Conservation (phyloP, 257 asterid genomes). For the Echites panduratus region DNA sequence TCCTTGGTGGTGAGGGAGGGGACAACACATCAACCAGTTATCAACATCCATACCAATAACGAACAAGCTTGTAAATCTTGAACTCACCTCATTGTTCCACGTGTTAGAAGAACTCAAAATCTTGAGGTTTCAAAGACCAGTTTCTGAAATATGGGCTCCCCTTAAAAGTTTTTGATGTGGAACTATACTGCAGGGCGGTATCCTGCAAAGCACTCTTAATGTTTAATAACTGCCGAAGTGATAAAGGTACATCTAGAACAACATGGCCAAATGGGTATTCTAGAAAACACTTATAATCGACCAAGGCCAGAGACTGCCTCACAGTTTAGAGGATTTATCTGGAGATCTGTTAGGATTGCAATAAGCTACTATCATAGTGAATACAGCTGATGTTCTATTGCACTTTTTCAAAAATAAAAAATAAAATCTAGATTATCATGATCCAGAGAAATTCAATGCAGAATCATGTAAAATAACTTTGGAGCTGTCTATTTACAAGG, state of each 20-base stretch:
- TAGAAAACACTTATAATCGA: neutral
- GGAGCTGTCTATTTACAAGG: neutral
- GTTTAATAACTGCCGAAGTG: neutral
- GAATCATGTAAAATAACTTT: neutral
- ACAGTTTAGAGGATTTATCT: neutral
- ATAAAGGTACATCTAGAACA: neutral
- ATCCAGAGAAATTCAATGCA: neutral
- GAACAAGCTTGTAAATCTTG: neutral
- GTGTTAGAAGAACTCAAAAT: slow-evolving; percentile 47
- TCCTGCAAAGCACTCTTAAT: slow-evolving; percentile 40
- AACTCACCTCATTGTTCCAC: slow-evolving; percentile 23
- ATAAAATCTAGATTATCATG: neutral
- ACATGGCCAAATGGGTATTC: neutral
- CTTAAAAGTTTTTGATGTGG: slow-evolving; percentile 61
- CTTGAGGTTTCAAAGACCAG: slow-evolving; percentile 68
- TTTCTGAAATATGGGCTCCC: slow-evolving; percentile 55
- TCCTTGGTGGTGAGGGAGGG: neutral
- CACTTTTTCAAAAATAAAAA: neutral
- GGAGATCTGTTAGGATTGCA: neutral
- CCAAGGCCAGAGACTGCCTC: too few species aligned
- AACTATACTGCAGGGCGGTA: slow-evolving; percentile 44
- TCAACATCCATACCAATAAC: neutral
- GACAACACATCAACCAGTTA: neutral
- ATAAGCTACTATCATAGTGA: neutral
- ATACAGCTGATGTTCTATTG: neutral